Conservation (phyloP, 306 rosid genomes). For the Sophora flavescens region DNA sequence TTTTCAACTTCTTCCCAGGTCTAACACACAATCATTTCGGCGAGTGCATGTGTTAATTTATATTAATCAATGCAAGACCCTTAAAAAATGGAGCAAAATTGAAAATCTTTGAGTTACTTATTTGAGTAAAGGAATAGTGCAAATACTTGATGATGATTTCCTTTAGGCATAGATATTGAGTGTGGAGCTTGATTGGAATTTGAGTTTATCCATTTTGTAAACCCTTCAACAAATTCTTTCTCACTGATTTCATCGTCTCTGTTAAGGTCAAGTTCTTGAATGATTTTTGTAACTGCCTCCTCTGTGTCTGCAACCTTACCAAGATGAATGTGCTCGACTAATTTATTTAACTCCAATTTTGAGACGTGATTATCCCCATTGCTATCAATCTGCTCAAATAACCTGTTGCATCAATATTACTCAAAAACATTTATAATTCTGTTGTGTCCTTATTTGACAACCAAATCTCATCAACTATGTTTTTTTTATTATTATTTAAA, state of each 20-base stretch:
- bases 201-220: conserved; percentile 31
- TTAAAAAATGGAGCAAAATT: background rate
- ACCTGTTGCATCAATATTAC: conserved; percentile 28
- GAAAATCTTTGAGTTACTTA: background rate
- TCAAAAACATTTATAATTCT: background rate
- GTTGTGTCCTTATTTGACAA: background rate
- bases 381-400: conserved; percentile 33
- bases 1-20: conserved; percentile 41
- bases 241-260: conserved; percentile 37
- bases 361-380: conserved; percentile 28
- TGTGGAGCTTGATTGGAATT: background rate
- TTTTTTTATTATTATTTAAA: background rate
- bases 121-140: background rate
- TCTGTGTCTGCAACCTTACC: conserved; percentile 12
- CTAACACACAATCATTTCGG: conserved; percentile 18
- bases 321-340: conserved; percentile 22
- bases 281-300: conserved; percentile 32
- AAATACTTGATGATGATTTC: conserved; percentile 27
- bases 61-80: background rate
- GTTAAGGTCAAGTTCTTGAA: conserved; percentile 33
- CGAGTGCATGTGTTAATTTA: background rate
- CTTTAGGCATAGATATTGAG: conserved; percentile 17
- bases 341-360: conserved; percentile 20
- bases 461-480: background rate
- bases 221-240: conserved; percentile 41